Percentiles rank a stretch among this genome's conserved stretches.
These are phyloP conservation scores for Quercus phellos DNA, from an alignment of 331 rosid species.

Conservation along the genomic window DNA sequence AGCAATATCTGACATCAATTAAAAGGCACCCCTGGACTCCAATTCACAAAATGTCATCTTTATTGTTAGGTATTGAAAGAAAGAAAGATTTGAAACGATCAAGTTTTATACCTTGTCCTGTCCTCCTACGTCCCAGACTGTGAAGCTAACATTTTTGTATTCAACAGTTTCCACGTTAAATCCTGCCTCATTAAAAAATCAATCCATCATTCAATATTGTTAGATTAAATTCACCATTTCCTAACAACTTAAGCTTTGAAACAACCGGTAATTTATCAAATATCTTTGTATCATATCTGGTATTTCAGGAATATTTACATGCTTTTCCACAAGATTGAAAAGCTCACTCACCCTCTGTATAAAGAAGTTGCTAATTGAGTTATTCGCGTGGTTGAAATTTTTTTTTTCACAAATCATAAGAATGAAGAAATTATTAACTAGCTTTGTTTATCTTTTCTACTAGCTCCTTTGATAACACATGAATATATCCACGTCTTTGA, in stretches of 20 bases:
- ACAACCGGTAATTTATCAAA: too few relatives aligned
- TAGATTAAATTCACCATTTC: too few relatives aligned
- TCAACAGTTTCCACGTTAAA: slow-evolving; percentile 90
- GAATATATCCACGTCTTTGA: neutral
- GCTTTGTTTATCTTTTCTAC: neutral
- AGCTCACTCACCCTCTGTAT: neutral
- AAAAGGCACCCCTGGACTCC: neutral
- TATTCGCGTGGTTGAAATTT: neutral
- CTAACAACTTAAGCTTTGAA: too few relatives aligned
- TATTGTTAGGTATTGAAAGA: neutral
- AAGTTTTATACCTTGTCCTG: slow-evolving; percentile 60
- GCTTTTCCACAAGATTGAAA: too few relatives aligned
- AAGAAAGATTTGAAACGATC: neutral
- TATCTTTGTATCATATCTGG: neutral
- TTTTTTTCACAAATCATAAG: neutral
- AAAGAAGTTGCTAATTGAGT: neutral
- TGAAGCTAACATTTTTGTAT: slow-evolving; percentile 81
- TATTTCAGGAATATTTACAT: neutral
- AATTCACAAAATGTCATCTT: neutral
- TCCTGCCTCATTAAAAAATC: slow-evolving; percentile 36
- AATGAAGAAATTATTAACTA: neutral
- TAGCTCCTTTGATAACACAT: neutral
- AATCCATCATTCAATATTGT: neutral
- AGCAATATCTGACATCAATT: neutral
- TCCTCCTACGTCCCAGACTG: slow-evolving; percentile 90